These are phyloP conservation scores for Citrus mangshanensis DNA, from an alignment of 345 rosid genomes.

Conservation along the genomic window DNA sequence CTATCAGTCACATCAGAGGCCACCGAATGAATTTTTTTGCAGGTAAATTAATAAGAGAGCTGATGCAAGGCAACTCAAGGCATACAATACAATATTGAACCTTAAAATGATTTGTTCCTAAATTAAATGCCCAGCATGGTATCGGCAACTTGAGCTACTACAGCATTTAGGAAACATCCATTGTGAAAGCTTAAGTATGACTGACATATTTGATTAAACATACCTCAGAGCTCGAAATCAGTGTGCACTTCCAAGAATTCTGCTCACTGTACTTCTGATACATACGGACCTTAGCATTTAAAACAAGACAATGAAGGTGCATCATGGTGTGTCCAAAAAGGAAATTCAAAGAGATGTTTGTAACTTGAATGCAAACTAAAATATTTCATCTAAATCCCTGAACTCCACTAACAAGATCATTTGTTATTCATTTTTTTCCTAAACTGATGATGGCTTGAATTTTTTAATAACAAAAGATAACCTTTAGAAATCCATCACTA, in stretches of 20 bases:
- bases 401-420: neutral
- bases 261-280: slow-evolving; percentile 84
- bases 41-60: neutral
- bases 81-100: neutral
- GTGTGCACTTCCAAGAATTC: slow-evolving; percentile 68
- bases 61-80: neutral
- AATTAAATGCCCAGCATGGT: neutral
- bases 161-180: neutral
- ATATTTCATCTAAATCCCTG: neutral
- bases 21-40: slow-evolving; percentile 3
- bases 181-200: neutral
- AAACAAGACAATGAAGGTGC: slow-evolving; percentile 17
- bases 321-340: slow-evolving; percentile 14
- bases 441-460: neutral
- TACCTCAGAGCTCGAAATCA: slow-evolving; percentile 83
- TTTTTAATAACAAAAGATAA: neutral
- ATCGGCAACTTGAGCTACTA: neutral
- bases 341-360: neutral
- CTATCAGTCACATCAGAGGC: slow-evolving; percentile 11
- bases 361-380: neutral
- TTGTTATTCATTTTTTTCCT: neutral
- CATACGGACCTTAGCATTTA: slow-evolving; percentile 61
- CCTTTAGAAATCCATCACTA: neutral
- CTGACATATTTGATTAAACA: neutral
- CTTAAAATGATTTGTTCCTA: neutral